Conservation (phyloP, 768 basidiomycete species). For the Collybia sp. region DNA sequence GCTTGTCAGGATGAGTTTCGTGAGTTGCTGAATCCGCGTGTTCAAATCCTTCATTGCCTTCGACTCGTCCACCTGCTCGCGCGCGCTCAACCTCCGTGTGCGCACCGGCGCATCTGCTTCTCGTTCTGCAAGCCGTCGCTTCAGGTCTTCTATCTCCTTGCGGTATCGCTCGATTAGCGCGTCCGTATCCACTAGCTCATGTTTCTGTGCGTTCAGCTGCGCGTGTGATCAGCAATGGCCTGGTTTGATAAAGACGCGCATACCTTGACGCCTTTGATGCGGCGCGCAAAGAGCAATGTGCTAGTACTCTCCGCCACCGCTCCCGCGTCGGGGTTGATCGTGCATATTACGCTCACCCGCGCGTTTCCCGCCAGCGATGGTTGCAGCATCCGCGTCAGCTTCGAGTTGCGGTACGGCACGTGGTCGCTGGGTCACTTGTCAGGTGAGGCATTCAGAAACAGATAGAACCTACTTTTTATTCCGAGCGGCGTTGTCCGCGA, state of each 20-base stretch:
- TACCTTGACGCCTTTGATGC: conserved; percentile 86
- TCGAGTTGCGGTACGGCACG: conserved; percentile 93
- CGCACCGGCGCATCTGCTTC: conserved; percentile 57
- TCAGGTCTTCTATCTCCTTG: conserved; percentile 91
- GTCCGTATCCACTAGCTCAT: conserved; percentile 89
- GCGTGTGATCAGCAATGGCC: background rate
- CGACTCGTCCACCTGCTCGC: conserved; percentile 79
- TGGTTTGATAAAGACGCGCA: conserved; percentile 9
- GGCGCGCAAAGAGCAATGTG: conserved; percentile 86
- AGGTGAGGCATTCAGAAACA: no score
- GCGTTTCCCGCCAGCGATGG: conserved; percentile 95
- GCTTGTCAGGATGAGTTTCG: conserved; percentile 82
- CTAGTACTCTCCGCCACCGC: conserved; percentile 84
- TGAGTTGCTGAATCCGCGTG: conserved; percentile 73
- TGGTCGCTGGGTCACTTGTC: conserved; percentile 53
- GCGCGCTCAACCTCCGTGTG: conserved; percentile 44
- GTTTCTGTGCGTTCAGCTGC: conserved; percentile 83
- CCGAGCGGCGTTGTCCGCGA: conserved; percentile 83
- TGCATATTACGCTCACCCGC: conserved; percentile 93
- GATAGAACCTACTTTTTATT: conserved; percentile 52
- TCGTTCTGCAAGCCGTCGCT: conserved; percentile 62
- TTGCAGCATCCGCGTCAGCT: conserved; percentile 90
- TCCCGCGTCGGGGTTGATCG: conserved; percentile 78
- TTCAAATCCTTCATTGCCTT: conserved; percentile 84
- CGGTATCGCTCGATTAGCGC: conserved; percentile 92